Conservation (phyloP, 352 stramenopile species). For the Thraustochytrium aureum region DNA sequence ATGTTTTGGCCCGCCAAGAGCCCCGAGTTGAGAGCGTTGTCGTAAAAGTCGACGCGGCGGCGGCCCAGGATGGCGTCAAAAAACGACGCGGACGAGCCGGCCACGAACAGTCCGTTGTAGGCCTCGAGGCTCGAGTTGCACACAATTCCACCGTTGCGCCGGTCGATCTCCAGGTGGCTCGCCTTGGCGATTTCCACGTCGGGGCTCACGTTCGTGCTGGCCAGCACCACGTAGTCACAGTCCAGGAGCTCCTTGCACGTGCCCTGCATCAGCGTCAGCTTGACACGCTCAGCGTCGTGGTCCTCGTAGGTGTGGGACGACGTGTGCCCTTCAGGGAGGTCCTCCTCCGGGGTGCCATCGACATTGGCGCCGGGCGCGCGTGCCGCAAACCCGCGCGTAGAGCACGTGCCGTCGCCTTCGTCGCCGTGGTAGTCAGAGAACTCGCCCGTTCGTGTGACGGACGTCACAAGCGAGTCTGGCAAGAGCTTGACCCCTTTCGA, state of each 20-base stretch:
- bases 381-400: too few species aligned
- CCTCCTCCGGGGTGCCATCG: too few species aligned
- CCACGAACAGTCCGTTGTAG: conserved; percentile 80
- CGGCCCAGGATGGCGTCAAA: conserved; percentile 78
- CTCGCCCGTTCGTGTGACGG: conserved; percentile 61
- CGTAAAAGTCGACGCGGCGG: conserved; percentile 79
- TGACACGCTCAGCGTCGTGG: conserved; percentile 22
- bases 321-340: too few species aligned
- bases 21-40: conserved; percentile 86
- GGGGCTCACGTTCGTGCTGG: conserved; percentile 83
- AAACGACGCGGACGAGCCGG: conserved; percentile 80
- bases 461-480: conserved; percentile 71
- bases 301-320: not conserved
- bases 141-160: conserved; percentile 77
- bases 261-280: conserved; percentile 62
- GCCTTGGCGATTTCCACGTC: conserved; percentile 68
- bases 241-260: conserved; percentile 69
- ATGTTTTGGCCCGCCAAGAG: conserved; percentile 81
- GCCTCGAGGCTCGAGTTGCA: conserved; percentile 84
- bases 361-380: too few species aligned
- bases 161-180: conserved; percentile 76
- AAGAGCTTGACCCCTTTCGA: conserved; percentile 69
- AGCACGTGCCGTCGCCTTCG: not conserved
- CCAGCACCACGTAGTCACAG: conserved; percentile 84
- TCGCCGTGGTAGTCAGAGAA: conserved; percentile 10